Percentiles rank a stretch among this genome's conserved stretches.
These are phyloP conservation scores for Aspergillus haitiensis DNA, from an alignment of 495 filamentous ascomycete genomes.

Conservation along the genomic window DNA sequence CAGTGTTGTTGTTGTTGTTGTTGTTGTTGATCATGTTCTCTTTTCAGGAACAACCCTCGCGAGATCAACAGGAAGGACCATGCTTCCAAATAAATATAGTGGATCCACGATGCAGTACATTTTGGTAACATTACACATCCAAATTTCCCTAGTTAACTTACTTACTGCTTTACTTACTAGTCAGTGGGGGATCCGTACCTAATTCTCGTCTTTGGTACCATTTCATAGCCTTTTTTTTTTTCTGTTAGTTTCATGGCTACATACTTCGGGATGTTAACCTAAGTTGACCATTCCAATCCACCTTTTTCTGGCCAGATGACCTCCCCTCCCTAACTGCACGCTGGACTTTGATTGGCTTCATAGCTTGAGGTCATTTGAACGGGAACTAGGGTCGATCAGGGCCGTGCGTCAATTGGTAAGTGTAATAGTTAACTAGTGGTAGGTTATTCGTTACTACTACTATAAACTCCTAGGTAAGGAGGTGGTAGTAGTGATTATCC, in stretches of 20 bases:
- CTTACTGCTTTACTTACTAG: background rate
- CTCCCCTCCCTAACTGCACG: background rate
- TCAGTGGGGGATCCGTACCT: too few relatives aligned
- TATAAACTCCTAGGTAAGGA: background rate
- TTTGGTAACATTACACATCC: too few relatives aligned
- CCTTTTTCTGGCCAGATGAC: slow-evolving; percentile 35
- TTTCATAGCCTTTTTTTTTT: too few relatives aligned
- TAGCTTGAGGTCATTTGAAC: slow-evolving; percentile 35
- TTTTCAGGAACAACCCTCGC: slow-evolving; percentile 2
- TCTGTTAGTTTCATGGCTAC: too few relatives aligned
- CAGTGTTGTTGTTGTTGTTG: background rate
- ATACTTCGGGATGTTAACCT: too few relatives aligned
- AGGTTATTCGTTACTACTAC: background rate
- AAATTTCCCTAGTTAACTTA: too few relatives aligned
- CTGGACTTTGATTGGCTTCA: slow-evolving; percentile 14
- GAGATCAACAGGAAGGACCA: background rate
- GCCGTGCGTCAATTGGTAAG: slow-evolving; percentile 35
- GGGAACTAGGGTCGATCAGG: slow-evolving; percentile 38
- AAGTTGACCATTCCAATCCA: background rate
- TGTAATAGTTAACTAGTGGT: background rate
- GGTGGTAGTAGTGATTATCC: too few relatives aligned
- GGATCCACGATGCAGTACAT: slow-evolving; percentile 2
- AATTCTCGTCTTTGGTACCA: too few relatives aligned
- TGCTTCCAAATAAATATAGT: background rate
- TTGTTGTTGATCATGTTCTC: background rate